Percentiles rank a stretch among this genome's conserved stretches.
phyloP scores from a whole-genome alignment of 1,284 basidiomycete genomes.

The Heliocybe sulcata region DNA sequence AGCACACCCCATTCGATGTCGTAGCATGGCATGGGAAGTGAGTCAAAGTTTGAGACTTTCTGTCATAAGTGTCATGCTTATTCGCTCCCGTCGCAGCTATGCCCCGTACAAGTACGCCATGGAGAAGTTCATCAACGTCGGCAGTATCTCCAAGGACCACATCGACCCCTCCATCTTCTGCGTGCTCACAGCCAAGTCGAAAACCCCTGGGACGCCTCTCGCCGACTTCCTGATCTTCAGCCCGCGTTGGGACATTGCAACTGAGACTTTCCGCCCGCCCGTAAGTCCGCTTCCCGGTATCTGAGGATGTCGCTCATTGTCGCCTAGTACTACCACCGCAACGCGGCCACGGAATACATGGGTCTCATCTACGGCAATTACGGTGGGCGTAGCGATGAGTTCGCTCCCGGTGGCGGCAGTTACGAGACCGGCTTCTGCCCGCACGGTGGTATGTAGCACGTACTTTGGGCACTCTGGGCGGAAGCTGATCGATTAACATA shows the following conservation, averaged over 20 bases:
- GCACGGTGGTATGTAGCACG: slow-evolving; percentile 38
- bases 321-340: slow-evolving; percentile 55
- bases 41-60: slow-evolving; percentile 13
- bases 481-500: slow-evolving; percentile 11
- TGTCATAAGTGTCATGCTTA: background rate
- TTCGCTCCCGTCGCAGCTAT: slow-evolving; percentile 34
- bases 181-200: slow-evolving; percentile 57
- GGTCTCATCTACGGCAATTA: slow-evolving; percentile 53
- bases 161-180: slow-evolving; percentile 61
- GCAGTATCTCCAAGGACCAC: slow-evolving; percentile 60
- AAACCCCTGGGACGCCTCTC: slow-evolving; percentile 46
- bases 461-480: background rate
- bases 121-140: slow-evolving; percentile 59
- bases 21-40: slow-evolving; percentile 67
- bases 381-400: slow-evolving; percentile 53
- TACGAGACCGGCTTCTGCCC: slow-evolving; percentile 58
- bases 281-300: slow-evolving; percentile 14
- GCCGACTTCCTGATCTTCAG: slow-evolving; percentile 59
- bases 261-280: slow-evolving; percentile 36
- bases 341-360: slow-evolving; percentile 56
- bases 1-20: slow-evolving; percentile 69
- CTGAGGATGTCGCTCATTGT: background rate
- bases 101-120: slow-evolving; percentile 68
- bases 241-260: slow-evolving; percentile 56
- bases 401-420: slow-evolving; percentile 50